Evolutionary conservation across 75 land plant genomes (phyloP).

Genomic region (Isoetes taiwanensis): DNA sequence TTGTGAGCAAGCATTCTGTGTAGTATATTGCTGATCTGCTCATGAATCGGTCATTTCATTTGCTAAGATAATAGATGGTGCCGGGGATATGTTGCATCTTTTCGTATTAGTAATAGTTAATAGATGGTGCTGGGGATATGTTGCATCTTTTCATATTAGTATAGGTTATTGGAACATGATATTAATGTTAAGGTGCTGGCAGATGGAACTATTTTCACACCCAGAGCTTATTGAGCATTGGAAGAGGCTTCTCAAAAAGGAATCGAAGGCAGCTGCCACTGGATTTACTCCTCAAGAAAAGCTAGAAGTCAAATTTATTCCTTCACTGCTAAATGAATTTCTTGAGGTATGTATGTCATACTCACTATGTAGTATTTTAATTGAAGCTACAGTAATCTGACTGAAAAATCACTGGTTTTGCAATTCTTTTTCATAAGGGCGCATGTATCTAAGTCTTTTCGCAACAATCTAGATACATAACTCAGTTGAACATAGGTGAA

Average conservation of each 20-base stretch:
- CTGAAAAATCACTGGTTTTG: neutral
- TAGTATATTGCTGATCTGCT: no score
- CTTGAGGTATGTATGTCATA: conserved; percentile 38
- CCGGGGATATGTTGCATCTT: no score
- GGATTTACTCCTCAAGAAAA: conserved; percentile 38
- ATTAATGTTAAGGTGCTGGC: no score
- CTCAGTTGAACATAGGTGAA: neutral
- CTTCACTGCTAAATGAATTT: conserved; percentile 68
- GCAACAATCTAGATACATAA: no score
- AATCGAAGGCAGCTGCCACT: conserved; percentile 35
- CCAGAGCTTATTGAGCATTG: conserved; percentile 62
- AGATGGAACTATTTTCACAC: conserved; percentile 87
- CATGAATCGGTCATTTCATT: no score
- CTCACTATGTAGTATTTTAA: neutral
- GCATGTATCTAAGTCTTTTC: no score
- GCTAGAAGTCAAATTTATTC: conserved; percentile 71
- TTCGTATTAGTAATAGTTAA: no score
- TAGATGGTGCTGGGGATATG: no score
- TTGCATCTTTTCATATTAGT: neutral
- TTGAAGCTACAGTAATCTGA: neutral
- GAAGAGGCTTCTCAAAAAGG: conserved; percentile 57
- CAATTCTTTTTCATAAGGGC: neutral
- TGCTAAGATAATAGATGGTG: no score
- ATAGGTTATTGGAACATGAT: no score
- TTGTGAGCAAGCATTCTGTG: no score